Evolutionary conservation across 192 early-diverging fungal genomes (phyloP).

Genomic region (Pilaira anomala): DNA sequence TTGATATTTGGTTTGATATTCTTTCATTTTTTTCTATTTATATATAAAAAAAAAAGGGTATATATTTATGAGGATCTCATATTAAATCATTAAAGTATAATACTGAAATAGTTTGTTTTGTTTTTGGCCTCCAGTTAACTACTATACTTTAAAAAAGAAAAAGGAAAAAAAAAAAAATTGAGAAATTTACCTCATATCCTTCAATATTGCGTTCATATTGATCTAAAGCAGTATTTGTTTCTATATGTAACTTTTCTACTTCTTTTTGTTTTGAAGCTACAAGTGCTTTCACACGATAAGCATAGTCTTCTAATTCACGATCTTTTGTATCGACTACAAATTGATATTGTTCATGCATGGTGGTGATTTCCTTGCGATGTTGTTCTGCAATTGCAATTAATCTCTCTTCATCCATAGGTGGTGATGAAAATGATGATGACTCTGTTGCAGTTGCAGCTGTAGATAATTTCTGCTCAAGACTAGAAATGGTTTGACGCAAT

Average conservation of each 20-base stretch:
- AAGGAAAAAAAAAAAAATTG: too few relatives aligned
- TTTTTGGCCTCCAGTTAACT: neutral
- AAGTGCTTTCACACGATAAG: constrained; percentile 23
- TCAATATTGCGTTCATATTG: constrained; percentile 17
- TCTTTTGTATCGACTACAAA: constrained; percentile 23
- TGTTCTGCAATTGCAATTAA: constrained; percentile 21
- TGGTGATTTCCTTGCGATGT: constrained; percentile 20
- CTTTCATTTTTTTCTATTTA: constrained; percentile 5
- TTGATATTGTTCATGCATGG: constrained; percentile 27
- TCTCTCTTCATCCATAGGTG: neutral
- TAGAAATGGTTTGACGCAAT: constrained; percentile 1
- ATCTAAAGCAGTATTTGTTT: neutral
- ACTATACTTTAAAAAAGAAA: neutral
- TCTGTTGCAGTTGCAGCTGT: neutral
- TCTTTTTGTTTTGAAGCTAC: constrained; percentile 19
- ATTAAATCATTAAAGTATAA: constrained; percentile 18
- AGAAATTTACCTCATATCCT: constrained; percentile 27
- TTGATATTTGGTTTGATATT: constrained; percentile 4
- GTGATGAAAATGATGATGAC: neutral
- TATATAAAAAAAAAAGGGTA: too few relatives aligned
- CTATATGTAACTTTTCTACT: constrained; percentile 4
- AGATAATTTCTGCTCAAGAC: constrained; percentile 1
- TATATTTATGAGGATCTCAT: neutral
- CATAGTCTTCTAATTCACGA: constrained; percentile 24
- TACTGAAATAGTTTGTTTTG: constrained; percentile 14